Base-by-base conservation (phyloP, 2,329 filamentous ascomycete genomes). In the Hymenoscyphus fraxineus region DNA sequence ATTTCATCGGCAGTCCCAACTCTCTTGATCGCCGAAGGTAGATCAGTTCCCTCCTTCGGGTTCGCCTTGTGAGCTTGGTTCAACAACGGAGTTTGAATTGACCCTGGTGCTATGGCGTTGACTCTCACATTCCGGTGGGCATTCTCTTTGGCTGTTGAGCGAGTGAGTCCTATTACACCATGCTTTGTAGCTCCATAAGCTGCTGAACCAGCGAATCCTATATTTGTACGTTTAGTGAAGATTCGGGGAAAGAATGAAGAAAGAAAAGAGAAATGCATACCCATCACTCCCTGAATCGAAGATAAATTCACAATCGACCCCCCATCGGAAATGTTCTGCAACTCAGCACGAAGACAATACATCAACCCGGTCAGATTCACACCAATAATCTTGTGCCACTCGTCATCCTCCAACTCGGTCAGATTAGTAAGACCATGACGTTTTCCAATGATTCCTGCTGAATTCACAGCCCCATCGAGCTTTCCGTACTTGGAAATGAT, bases 51-150 rank as follows among this genome's bases (percentile, higher is more conserved):
- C n/a, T 67, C 65, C 54, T 65, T 39, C 1, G 66, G 64, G 59
- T 69, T 70, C 15, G 10, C 65, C 44, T 67, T 68, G 41, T 68
- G 61, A 2, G 67, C 65, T 70, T 79, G 77, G 64, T 80, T 75
- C 78, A 83, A 79, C 69, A 83, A 66, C 9, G 81, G 81, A 22
- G 82, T 84, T 65, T 79, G 77, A 59, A 83, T 83, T 6, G 80
- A 76, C 4, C 81, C 82, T 0, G 69, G 71, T 19, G 68, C 69
- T 2, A 73, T 60, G 7, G 68, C 70, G 44, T 72, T 71, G 6
- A 72, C 66, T 68, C 80, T 67, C 87, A 86, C 65, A 55, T 56
- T 73, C 51, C 71, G 72, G 40, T 74, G 69, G 0, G 77, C 78
- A 56, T 77, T 63, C 66, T 79, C 78, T 59, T 78, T 78, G 2